A percentile compares a stretch with the other conserved stretches of the same genome.
Evolutionary conservation across 1,284 basidiomycete species (phyloP).

Genomic region (Tylopilus sp.): DNA sequence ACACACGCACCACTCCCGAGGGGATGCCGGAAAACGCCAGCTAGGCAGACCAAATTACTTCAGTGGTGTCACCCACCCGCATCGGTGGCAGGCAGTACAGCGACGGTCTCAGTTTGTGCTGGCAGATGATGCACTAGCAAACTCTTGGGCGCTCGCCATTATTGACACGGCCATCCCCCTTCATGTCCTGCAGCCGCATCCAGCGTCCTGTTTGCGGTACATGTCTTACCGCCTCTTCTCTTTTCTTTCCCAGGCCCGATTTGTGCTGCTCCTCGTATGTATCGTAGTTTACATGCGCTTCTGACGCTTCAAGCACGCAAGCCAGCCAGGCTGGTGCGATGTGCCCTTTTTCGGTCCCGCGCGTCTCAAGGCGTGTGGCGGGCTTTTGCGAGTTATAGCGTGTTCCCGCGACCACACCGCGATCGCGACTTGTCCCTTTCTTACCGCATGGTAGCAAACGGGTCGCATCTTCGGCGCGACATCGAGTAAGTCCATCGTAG

Average conservation of each 20-base stretch:
- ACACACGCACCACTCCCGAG: conserved; percentile 17
- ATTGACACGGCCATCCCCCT: background rate
- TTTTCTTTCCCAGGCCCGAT: conserved; percentile 6
- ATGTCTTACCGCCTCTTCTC: conserved; percentile 8
- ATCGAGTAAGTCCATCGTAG: conserved; percentile 9
- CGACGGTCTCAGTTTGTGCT: conserved; percentile 12
- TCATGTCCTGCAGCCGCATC: conserved; percentile 14
- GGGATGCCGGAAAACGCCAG: conserved; percentile 20
- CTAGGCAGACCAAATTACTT: conserved; percentile 24
- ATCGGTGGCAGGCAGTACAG: conserved; percentile 17
- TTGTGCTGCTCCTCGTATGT: conserved; percentile 1
- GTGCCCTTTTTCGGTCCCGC: conserved; percentile 6
- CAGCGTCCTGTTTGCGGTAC: conserved; percentile 14
- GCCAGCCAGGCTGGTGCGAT: conserved; percentile 4
- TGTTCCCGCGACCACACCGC: conserved; percentile 30
- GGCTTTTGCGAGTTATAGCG: conserved; percentile 13
- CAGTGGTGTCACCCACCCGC: conserved; percentile 14
- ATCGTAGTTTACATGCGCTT: background rate
- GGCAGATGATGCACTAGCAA: conserved; percentile 27
- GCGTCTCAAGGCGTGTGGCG: conserved; percentile 9
- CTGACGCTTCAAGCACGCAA: conserved; percentile 5
- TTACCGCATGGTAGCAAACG: conserved; percentile 15
- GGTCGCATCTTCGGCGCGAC: conserved; percentile 13
- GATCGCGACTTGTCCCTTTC: conserved; percentile 16
- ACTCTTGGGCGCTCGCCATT: conserved; percentile 9